Percentiles rank a stretch among this genome's conserved stretches.
These are phyloP conservation scores for Rugonectria rugulosa DNA, from an alignment of 2,329 filamentous ascomycete species.

Conservation along the genomic window DNA sequence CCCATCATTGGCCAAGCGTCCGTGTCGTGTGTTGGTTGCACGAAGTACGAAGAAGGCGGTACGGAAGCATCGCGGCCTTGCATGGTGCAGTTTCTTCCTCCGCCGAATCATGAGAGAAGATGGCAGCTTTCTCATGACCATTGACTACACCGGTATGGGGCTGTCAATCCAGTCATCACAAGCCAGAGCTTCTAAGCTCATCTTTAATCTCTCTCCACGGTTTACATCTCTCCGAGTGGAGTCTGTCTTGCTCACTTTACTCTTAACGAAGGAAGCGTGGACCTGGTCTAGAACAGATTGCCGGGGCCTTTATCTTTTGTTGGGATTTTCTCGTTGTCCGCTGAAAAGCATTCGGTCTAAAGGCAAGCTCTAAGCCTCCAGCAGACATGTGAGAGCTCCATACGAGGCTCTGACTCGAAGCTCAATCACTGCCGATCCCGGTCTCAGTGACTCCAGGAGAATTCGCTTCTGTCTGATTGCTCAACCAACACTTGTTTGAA, in stretches of 20 bases:
- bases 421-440: too few species aligned
- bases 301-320: slow-evolving; percentile 20
- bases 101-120: not conserved
- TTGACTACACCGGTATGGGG: not conserved
- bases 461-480: too few species aligned
- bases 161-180: not conserved
- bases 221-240: not conserved
- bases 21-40: too few species aligned
- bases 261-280: slow-evolving; percentile 2
- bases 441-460: too few species aligned
- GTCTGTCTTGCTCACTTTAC: not conserved
- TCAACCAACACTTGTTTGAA: too few species aligned
- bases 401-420: too few species aligned
- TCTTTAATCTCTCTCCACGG: not conserved
- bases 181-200: not conserved
- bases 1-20: slow-evolving; percentile 10
- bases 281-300: slow-evolving; percentile 3
- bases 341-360: too few species aligned
- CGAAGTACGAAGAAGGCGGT: too few species aligned
- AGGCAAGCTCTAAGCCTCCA: too few species aligned
- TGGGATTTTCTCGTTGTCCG: slow-evolving; percentile 7
- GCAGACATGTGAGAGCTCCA: too few species aligned
- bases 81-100: too few species aligned
- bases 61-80: slow-evolving; percentile 1
- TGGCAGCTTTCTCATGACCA: too few species aligned